A percentile compares a stretch with the other conserved stretches of the same genome.
phyloP scores from a whole-genome alignment of 2,329 filamentous ascomycete genomes.

The Diaporthe sp. region DNA sequence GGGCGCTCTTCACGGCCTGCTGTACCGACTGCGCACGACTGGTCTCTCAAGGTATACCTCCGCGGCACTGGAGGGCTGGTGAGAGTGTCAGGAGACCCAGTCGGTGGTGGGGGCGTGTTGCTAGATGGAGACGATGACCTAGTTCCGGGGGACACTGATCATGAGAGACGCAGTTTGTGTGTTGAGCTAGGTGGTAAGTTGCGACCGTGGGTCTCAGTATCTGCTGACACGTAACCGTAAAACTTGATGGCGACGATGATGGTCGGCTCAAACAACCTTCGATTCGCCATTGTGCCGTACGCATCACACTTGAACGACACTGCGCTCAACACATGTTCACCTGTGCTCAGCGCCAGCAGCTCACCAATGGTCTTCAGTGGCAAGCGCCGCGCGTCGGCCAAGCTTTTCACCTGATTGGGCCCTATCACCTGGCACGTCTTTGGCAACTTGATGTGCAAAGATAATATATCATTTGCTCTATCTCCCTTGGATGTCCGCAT shows the following conservation, averaged over 20 bases:
- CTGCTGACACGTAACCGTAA: background rate
- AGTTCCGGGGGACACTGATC: background rate
- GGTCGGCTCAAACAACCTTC: background rate
- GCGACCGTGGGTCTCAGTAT: too few relatives aligned
- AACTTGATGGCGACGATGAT: background rate
- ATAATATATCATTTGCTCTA: constrained; percentile 21
- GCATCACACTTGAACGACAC: background rate
- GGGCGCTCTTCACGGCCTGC: constrained; percentile 22
- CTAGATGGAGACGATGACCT: background rate
- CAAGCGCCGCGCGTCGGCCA: background rate
- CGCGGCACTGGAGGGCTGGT: background rate
- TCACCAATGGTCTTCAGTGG: background rate
- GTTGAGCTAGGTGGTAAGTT: background rate
- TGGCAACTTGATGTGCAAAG: background rate
- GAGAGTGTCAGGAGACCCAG: background rate
- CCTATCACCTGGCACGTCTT: background rate
- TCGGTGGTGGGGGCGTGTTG: background rate
- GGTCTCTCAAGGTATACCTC: background rate
- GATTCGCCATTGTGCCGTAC: background rate
- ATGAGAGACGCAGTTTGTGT: background rate
- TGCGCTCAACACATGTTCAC: background rate
- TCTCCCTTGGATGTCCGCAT: background rate
- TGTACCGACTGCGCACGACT: constrained; percentile 21
- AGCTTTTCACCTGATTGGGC: too few relatives aligned
- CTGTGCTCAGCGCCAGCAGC: background rate